A percentile compares a stretch with the other conserved stretches of the same genome.
Conservation (phyloP, 306 rosid genomes). For the Abrus pulchellus region DNA sequence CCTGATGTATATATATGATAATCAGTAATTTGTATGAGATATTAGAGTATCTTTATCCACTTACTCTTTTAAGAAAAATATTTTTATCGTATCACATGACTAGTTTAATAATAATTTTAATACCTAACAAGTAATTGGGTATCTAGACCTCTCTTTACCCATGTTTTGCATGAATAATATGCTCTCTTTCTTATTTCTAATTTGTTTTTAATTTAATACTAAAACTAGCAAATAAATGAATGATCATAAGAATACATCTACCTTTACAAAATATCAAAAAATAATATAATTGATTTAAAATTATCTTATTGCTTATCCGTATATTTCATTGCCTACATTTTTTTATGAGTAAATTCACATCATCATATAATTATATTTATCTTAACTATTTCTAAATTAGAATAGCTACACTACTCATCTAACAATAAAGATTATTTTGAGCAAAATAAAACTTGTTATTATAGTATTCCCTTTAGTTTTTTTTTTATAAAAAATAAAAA, state of each 20-base stretch:
- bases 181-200: too few species aligned
- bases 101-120: not conserved
- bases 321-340: not conserved
- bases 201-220: not conserved
- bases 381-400: too few species aligned
- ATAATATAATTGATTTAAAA: not conserved
- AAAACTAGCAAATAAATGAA: not conserved
- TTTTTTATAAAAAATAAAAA: too few species aligned
- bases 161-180: not conserved
- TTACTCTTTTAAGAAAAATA: not conserved
- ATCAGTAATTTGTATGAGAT: not conserved
- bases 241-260: too few species aligned
- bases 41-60: not conserved
- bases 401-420: too few species aligned
- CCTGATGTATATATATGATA: not conserved
- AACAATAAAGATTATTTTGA: too few species aligned
- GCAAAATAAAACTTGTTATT: too few species aligned
- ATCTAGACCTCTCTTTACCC: not conserved
- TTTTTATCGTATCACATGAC: not conserved
- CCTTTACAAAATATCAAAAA: not conserved
- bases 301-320: not conserved
- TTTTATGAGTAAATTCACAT: too few species aligned
- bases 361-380: too few species aligned
- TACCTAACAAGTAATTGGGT: not conserved
- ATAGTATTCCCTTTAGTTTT: too few species aligned